Base-by-base conservation (phyloP, 148 eudicot genomes). In the Amaranthus cruentus region DNA sequence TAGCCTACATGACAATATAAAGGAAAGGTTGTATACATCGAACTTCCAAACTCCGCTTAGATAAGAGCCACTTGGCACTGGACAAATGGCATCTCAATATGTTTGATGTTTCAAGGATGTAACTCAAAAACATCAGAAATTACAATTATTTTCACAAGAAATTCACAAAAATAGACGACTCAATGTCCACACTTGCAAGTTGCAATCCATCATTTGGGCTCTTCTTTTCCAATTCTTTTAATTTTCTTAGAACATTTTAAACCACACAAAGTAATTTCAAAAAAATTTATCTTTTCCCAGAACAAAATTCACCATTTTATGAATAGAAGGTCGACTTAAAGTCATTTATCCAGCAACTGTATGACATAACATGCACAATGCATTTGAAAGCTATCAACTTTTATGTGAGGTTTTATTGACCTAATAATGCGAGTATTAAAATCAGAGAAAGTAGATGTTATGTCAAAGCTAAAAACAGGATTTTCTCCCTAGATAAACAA, bases 141-240 rank as follows among this genome's bases (percentile, higher is more conserved):
- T 49, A 3, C 68, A 28, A 43, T 55, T 47, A 38, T 38, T 44
- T 61, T 60, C 51, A 42, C 14, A 12, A 55, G 68, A 51, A 48
- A 42, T n/a, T n/a, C 12, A 66, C 42, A 38, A 28, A 28, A 28
- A 13, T 5, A 48, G 47, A 73, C 62, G 49, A 54, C 21, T 73
- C 50, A 62, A 50, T 62, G 60, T 14, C 60, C 47, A 62, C 48
- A 51, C 38, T 4, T 6, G 55, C 69, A 66, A 66, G 69, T 70
- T 70, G 73, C 49, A 44, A 46, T 70, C 8, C 53, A 14, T 70
- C 62, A 42, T 9, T 73, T 73, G 68, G 73, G 42, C 68, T 21
- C 38, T 58, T 28, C 55, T 28, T 38, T 28, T 38, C 4, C 6
- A 7, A 28, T 63, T 49, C 9, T 66, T 48, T 48, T 15, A 14